Evolutionary conservation across 2,329 filamentous ascomycete species (phyloP), one percentile per base, ranked within the genome.

Genomic region (Rosellinia necatrix): DNA sequence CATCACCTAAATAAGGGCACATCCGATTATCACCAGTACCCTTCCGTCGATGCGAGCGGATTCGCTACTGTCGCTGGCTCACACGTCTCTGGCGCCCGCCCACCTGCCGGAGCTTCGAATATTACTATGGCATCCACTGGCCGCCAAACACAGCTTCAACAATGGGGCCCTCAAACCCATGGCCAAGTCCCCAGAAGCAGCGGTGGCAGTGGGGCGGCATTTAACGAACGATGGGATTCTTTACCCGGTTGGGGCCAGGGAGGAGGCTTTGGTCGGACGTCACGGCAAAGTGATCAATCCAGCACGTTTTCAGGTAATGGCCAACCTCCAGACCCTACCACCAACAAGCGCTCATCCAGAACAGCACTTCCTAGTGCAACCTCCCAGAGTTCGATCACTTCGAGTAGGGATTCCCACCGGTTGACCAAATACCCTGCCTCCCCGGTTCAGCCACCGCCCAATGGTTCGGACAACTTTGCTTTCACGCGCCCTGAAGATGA

Each of bases 1-100:
- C 90, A 94, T 72, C 91, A 96, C 68, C 76, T 96, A 50, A 92
- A 91, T 72, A 92, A 91, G 75, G 81, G 79, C 63, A 84, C 84
- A 44, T 77, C 78, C 65, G 92, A 97, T 73, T 96, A 87, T 70
- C 91, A 96, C 75, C 93, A 96, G 69, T 96, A 97, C 72, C 91
- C 92, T 37, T 82, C 82, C 49, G 85, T 89, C 71, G 86, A 88
- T 63, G 77, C 83, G 25, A 74, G 81, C 46, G 70, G 76, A 34
- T 69, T 77, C 52, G 74, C 78, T 37, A 74, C 76, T 58, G 75
- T 78, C 56, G 79, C 78, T 82, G 78, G 77, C 55, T 78, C 82
- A 34, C 84, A 88, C 66, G 77, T 82, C 38, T 82, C 83, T 7
- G 84, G 84, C 9, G 81, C 84, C 54, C 80, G 87, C 60, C 85